A percentile compares a stretch with the other conserved stretches of the same genome.
Conservation (phyloP, 192 early-diverging fungal species). For the Borealophlyctis nickersoniae region DNA sequence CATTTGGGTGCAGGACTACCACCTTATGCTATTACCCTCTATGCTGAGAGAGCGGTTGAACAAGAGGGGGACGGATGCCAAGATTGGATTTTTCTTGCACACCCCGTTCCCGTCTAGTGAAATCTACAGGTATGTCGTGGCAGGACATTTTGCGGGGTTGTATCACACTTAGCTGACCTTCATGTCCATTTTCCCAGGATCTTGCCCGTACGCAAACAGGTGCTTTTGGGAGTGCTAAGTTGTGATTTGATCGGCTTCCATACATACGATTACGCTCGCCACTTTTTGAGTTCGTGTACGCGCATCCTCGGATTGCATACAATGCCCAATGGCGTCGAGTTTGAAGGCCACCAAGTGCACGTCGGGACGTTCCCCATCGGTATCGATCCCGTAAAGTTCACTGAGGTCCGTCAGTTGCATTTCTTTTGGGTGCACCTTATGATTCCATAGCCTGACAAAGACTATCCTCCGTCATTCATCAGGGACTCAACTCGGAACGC, state of each 20-base stretch:
- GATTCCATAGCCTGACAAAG: too few relatives aligned
- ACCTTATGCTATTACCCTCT: constrained; percentile 92
- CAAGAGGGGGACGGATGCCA: constrained; percentile 59
- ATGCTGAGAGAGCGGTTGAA: constrained; percentile 68
- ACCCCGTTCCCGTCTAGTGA: constrained; percentile 97
- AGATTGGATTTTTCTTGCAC: constrained; percentile 98
- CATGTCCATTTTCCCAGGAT: constrained; percentile 68
- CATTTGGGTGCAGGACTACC: constrained; percentile 80
- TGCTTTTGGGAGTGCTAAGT: constrained; percentile 87
- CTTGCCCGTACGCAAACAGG: constrained; percentile 89
- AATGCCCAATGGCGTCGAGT: constrained; percentile 91
- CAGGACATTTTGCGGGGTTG: too few relatives aligned
- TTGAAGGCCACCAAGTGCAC: constrained; percentile 87
- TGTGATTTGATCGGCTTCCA: constrained; percentile 98
- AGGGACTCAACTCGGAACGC: constrained; percentile 64
- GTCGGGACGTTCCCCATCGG: constrained; percentile 99
- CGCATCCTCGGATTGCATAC: constrained; percentile 91
- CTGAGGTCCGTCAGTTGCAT: constrained; percentile 63
- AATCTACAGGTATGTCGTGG: constrained; percentile 77
- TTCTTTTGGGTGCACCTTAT: too few relatives aligned
- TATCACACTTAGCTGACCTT: too few relatives aligned
- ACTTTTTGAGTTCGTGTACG: constrained; percentile 96
- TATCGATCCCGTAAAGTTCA: constrained; percentile 94
- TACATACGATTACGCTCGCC: constrained; percentile 98
- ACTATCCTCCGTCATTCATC: too few relatives aligned